A percentile compares a stretch with the other conserved stretches of the same genome.
Evolutionary conservation across 1,284 basidiomycete genomes (phyloP).

Genomic region (Phlebopus sp.): DNA sequence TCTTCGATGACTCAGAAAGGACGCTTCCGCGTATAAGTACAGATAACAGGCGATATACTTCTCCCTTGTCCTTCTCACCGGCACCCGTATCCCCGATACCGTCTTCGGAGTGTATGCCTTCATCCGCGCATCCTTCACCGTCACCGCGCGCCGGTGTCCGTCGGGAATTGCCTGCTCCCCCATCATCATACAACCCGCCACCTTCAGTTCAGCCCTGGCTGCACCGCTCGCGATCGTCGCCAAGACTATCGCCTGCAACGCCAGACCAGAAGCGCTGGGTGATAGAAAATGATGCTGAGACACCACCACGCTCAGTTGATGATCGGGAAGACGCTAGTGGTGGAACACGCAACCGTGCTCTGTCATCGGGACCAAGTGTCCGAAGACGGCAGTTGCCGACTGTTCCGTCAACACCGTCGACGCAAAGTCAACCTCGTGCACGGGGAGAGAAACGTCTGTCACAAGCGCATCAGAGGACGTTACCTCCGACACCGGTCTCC

Average conservation of each 20-base stretch:
- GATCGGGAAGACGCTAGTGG: constrained; percentile 20
- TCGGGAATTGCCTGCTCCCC: constrained; percentile 29
- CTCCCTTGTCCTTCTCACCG: constrained; percentile 24
- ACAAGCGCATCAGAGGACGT: constrained; percentile 24
- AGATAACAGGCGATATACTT: constrained; percentile 11
- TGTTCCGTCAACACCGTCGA: constrained; percentile 19
- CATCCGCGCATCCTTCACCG: constrained; percentile 19
- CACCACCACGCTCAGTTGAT: constrained; percentile 17
- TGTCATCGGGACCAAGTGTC: constrained; percentile 19
- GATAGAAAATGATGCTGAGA: constrained; percentile 11
- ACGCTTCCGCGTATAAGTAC: constrained; percentile 9
- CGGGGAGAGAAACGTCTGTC: constrained; percentile 18
- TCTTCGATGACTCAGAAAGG: constrained; percentile 26
- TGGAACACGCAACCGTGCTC: constrained; percentile 17
- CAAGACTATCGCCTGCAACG: constrained; percentile 20
- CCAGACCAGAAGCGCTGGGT: not conserved
- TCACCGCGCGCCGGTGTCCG: constrained; percentile 18
- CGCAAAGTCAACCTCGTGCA: constrained; percentile 12
- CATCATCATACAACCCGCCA: constrained; percentile 32
- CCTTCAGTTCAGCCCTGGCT: constrained; percentile 29
- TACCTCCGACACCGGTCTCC: constrained; percentile 25
- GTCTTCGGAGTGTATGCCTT: constrained; percentile 30
- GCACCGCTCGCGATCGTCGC: constrained; percentile 32
- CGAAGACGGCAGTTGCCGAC: constrained; percentile 25
- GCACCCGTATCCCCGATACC: constrained; percentile 28